Conservation (phyloP, 345 rosid species). For the Kernera saxatilis region DNA sequence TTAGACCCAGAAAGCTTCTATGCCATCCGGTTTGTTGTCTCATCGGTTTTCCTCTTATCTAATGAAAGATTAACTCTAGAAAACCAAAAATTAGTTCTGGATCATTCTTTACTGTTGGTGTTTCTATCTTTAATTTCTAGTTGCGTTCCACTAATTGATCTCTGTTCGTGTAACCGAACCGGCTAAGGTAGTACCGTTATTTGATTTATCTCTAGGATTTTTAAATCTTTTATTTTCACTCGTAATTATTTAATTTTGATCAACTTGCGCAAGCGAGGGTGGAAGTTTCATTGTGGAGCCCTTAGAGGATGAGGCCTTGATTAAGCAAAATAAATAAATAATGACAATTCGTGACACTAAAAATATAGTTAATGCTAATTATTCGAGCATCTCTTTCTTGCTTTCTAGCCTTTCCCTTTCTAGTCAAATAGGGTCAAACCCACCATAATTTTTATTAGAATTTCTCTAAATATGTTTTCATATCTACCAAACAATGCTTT, state of each 20-base stretch:
- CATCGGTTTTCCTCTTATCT: neutral
- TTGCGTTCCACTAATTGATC: neutral
- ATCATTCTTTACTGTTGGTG: neutral
- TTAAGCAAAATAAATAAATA: neutral
- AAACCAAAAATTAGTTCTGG: neutral
- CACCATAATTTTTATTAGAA: neutral
- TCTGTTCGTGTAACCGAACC: neutral
- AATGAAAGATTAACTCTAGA: neutral
- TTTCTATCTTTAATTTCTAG: neutral
- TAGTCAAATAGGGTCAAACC: slow-evolving; percentile 10
- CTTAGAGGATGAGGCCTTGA: neutral
- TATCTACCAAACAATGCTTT: neutral
- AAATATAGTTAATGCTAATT: neutral
- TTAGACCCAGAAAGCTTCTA: neutral
- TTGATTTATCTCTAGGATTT: neutral
- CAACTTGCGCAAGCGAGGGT: neutral
- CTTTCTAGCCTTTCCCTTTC: slow-evolving; percentile 9
- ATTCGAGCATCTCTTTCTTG: neutral
- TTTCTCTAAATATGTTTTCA: neutral
- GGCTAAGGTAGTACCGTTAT: neutral
- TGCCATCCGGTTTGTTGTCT: slow-evolving; percentile 8
- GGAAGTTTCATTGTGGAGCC: neutral
- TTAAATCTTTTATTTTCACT: neutral
- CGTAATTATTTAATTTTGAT: neutral
- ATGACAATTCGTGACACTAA: neutral